Evolutionary conservation across 1,284 basidiomycete species (phyloP).

Genomic region (Ceratobasidium sp.): DNA sequence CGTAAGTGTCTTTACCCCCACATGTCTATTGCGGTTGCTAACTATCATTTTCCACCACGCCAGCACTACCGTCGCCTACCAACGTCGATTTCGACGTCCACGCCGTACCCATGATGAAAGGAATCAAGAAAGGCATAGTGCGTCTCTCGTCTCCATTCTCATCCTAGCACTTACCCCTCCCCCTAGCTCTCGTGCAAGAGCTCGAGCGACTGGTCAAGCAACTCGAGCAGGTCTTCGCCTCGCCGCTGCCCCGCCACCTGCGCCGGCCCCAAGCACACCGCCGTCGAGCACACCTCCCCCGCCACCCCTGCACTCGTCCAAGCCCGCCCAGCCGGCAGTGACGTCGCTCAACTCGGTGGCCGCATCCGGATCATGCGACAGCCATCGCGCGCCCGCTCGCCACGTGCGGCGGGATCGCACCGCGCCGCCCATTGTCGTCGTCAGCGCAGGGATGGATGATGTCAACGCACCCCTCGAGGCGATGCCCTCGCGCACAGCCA

Average conservation of each 20-base stretch:
- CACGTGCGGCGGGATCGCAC: slow-evolving; percentile 54
- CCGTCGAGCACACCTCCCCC: slow-evolving; percentile 54
- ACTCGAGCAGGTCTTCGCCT: slow-evolving; percentile 45
- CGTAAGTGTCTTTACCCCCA: too few species aligned
- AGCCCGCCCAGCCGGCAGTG: slow-evolving; percentile 57
- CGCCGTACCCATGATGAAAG: slow-evolving; percentile 73
- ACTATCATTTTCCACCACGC: slow-evolving; percentile 3
- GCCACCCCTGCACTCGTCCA: slow-evolving; percentile 74
- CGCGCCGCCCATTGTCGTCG: slow-evolving; percentile 83
- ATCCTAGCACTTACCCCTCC: neutral
- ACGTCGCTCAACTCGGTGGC: slow-evolving; percentile 44
- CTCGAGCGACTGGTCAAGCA: slow-evolving; percentile 44
- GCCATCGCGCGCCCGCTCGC: slow-evolving; percentile 50
- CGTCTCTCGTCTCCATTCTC: slow-evolving; percentile 50
- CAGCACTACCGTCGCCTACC: neutral
- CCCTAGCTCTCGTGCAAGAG: slow-evolving; percentile 52
- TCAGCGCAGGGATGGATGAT: slow-evolving; percentile 73
- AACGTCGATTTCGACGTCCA: slow-evolving; percentile 10
- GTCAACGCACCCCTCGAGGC: slow-evolving; percentile 51
- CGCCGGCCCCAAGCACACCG: slow-evolving; percentile 36
- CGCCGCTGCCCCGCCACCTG: slow-evolving; percentile 36
- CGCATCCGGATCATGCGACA: slow-evolving; percentile 45
- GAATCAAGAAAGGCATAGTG: slow-evolving; percentile 89
- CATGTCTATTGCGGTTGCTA: too few species aligned
- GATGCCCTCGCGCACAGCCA: slow-evolving; percentile 69